Base-by-base conservation (phyloP, 768 basidiomycete species). In the Mycena chlorophos region DNA sequence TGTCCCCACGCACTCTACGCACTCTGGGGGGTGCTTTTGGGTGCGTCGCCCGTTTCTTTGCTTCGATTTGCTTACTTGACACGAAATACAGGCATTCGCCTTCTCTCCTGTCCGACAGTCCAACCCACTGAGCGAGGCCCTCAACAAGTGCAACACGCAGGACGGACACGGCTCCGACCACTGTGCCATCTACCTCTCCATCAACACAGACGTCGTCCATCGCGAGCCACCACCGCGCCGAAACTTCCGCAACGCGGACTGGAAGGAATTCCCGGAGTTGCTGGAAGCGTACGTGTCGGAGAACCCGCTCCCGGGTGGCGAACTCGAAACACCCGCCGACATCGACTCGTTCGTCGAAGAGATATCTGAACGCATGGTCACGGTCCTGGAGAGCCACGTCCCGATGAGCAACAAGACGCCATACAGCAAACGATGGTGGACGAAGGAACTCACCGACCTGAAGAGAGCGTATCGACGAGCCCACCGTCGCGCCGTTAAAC, bases 141-240 rank as follows among this genome's bases (percentile, higher is more conserved):
- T 60, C 17, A 48, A 25, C 17, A 59, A 51, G 17, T 59, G 58
- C 34, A 4, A 17, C 3, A 51, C 49, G 3, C 17, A 20, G 3
- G 27, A 29, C 16, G 39, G 53, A 2, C 52, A 59, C 20, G 54
- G 58, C 10, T 55, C 58, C 6, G 52, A 54, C 43, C 58, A 59
- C 29, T 14, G 13, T 28, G 22, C 49, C 4, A 37, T 59, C 13
- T 16, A 3, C 2, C 23, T 30, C 1, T 27, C 54, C 47, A 38
- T 60, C 20, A 19, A 51, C 26, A n/a, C 55, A 3, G 14, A 39
- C 0, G 23, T 55, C 5, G 19, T 3, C 14, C 49, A 49, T 38
- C 20, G 30, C 3, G 49, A 31, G 5, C 16, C 46, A 8, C 28
- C 23, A 2, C 45, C 26, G 1, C 30, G 31, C 17, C 49, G 25